Conservation (phyloP, 2,329 filamentous ascomycete species). For the Nigrospora sphaerica region DNA sequence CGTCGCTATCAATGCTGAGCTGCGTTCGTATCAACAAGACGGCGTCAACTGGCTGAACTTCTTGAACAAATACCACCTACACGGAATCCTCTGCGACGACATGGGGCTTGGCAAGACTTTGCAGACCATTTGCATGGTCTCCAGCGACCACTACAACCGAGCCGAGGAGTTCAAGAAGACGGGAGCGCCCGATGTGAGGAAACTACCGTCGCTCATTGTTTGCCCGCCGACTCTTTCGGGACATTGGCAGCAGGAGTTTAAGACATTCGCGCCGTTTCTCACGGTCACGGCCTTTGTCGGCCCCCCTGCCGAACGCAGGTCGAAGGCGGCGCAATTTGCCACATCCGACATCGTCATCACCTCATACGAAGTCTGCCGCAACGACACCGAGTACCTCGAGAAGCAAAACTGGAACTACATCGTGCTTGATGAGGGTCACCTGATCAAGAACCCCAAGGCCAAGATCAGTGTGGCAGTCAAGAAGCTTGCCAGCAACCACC, state of each 20-base stretch:
- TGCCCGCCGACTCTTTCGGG: slow-evolving; percentile 94
- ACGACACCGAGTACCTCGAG: slow-evolving; percentile 79
- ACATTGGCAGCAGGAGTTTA: slow-evolving; percentile 98
- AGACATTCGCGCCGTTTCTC: slow-evolving; percentile 90
- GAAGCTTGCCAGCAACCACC: slow-evolving; percentile 81
- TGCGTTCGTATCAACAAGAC: slow-evolving; percentile 96
- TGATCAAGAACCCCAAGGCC: slow-evolving; percentile 98
- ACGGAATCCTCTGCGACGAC: slow-evolving; percentile 96
- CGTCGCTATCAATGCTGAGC: slow-evolving; percentile 91
- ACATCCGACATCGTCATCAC: slow-evolving; percentile 91
- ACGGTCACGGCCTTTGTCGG: slow-evolving; percentile 87
- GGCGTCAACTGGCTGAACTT: slow-evolving; percentile 99
- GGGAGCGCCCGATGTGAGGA: slow-evolving; percentile 67
- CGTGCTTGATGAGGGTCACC: slow-evolving; percentile 91
- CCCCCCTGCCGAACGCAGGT: slow-evolving; percentile 71
- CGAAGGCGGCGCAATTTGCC: slow-evolving; percentile 61
- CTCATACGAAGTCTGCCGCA: slow-evolving; percentile 95
- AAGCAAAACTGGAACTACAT: slow-evolving; percentile 95
- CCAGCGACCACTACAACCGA: slow-evolving; percentile 91
- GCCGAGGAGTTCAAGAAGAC: slow-evolving; percentile 86
- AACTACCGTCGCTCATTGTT: slow-evolving; percentile 84
- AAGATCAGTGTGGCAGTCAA: slow-evolving; percentile 95
- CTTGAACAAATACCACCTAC: slow-evolving; percentile 94
- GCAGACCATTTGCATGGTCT: slow-evolving; percentile 95
- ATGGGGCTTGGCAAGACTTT: slow-evolving; percentile 98